Evolutionary conservation across 2,329 filamentous ascomycete species (phyloP).

Genomic region (Fusarium longipes): DNA sequence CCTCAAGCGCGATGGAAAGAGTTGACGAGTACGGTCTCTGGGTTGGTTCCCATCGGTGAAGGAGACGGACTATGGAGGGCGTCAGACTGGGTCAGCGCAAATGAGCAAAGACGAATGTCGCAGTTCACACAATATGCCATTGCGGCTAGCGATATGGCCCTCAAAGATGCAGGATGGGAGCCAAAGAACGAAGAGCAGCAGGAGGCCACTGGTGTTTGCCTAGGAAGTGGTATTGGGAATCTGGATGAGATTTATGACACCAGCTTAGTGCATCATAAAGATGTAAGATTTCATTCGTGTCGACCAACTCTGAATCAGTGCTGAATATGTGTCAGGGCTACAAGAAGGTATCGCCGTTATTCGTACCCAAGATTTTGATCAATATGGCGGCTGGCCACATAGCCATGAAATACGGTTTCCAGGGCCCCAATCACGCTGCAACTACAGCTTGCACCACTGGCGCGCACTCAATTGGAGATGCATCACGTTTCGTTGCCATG

Average conservation of each 20-base stretch:
- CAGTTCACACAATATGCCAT: slow-evolving; percentile 91
- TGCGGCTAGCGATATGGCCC: slow-evolving; percentile 85
- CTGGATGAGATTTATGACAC: slow-evolving; percentile 91
- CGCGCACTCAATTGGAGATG: slow-evolving; percentile 93
- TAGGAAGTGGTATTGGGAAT: slow-evolving; percentile 96
- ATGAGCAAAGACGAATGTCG: slow-evolving; percentile 83
- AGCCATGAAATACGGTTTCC: slow-evolving; percentile 89
- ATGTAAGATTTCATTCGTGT: slow-evolving; percentile 64
- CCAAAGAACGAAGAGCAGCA: slow-evolving; percentile 69
- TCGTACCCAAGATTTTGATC: slow-evolving; percentile 92
- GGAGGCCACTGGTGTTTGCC: slow-evolving; percentile 86
- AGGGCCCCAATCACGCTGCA: slow-evolving; percentile 90
- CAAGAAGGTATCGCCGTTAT: slow-evolving; percentile 90
- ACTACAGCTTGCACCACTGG: slow-evolving; percentile 98
- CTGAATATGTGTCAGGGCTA: slow-evolving; percentile 72
- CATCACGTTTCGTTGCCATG: slow-evolving; percentile 88
- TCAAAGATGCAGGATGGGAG: slow-evolving; percentile 84
- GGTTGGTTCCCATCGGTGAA: slow-evolving; percentile 72
- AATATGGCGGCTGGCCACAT: slow-evolving; percentile 96
- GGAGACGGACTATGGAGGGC: slow-evolving; percentile 61
- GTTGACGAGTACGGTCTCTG: slow-evolving; percentile 87
- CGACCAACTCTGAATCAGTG: neutral
- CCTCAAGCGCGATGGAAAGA: slow-evolving; percentile 70
- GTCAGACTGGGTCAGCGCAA: slow-evolving; percentile 63
- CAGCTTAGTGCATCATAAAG: slow-evolving; percentile 77